phyloP scores from a whole-genome alignment of 805 yeast species.

The Candida nanaspora region DNA sequence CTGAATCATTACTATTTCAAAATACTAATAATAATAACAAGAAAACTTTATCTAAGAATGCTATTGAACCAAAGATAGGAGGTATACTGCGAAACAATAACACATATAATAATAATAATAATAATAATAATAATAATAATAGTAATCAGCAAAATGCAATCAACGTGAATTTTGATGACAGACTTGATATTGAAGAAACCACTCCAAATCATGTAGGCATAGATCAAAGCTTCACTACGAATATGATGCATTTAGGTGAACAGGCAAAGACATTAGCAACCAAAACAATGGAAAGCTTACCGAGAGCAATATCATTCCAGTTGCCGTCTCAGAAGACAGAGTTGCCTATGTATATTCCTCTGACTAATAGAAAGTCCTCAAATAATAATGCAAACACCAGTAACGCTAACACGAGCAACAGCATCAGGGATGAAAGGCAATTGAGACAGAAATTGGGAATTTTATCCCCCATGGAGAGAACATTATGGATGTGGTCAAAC shows the following conservation, averaged over 20 bases:
- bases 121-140: neutral
- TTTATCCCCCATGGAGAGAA: slow-evolving; percentile 62
- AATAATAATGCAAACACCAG: no score
- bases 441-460: slow-evolving; percentile 29
- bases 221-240: slow-evolving; percentile 11
- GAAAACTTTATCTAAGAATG: neutral
- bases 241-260: slow-evolving; percentile 15
- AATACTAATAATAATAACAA: neutral
- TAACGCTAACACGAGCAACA: no score
- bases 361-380: neutral
- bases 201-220: no score
- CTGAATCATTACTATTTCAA: slow-evolving; percentile 6
- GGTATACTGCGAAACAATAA: no score
- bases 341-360: slow-evolving; percentile 3
- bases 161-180: slow-evolving; percentile 5
- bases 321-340: slow-evolving; percentile 8
- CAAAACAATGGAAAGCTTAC: slow-evolving; percentile 17
- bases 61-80: neutral
- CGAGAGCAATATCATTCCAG: slow-evolving; percentile 15
- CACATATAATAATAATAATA: no score
- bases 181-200: slow-evolving; percentile 11
- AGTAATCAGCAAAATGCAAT: neutral
- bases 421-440: slow-evolving; percentile 16
- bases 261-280: slow-evolving; percentile 21
- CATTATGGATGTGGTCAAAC: slow-evolving; percentile 95